These are phyloP conservation scores for Penicillium canescens DNA, from an alignment of 495 filamentous ascomycete genomes.

Conservation along the genomic window DNA sequence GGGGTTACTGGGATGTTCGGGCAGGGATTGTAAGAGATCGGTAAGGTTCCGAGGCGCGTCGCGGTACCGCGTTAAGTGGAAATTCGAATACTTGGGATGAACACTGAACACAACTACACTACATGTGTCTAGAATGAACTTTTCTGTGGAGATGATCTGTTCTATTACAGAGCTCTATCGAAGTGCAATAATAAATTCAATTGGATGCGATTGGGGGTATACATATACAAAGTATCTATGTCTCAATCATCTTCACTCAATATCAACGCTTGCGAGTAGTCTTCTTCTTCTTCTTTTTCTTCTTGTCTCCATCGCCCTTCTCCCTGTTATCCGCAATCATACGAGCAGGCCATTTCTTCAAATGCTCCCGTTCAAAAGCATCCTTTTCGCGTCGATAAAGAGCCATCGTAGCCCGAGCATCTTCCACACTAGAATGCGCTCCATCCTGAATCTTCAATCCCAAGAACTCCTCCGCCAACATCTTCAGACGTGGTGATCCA, in stretches of 20 bases:
- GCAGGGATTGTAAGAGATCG: slow-evolving; percentile 2
- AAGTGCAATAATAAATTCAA: slow-evolving; percentile 13
- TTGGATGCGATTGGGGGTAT: slow-evolving; percentile 13
- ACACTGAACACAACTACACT: neutral
- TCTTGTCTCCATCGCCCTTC: slow-evolving; percentile 40
- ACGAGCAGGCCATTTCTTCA: slow-evolving; percentile 58
- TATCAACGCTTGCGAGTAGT: slow-evolving; percentile 46
- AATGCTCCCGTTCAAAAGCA: slow-evolving; percentile 78
- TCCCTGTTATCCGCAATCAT: slow-evolving; percentile 39
- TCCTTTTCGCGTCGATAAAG: slow-evolving; percentile 79
- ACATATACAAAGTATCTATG: slow-evolving; percentile 8
- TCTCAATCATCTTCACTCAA: neutral
- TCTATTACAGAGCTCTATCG: neutral
- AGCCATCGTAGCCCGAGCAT: slow-evolving; percentile 86
- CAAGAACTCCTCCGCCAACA: slow-evolving; percentile 73
- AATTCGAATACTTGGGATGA: neutral
- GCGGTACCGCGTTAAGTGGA: slow-evolving; percentile 40
- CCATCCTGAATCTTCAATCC: slow-evolving; percentile 83
- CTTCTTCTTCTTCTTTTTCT: slow-evolving; percentile 56
- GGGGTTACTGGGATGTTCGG: neutral
- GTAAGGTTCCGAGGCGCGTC: slow-evolving; percentile 29
- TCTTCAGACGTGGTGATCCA: slow-evolving; percentile 73
- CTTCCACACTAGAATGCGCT: slow-evolving; percentile 75
- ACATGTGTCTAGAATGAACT: neutral
- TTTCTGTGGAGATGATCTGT: neutral